phyloP scores from a whole-genome alignment of 1,284 basidiomycete species.

The Tilletia horrida region DNA sequence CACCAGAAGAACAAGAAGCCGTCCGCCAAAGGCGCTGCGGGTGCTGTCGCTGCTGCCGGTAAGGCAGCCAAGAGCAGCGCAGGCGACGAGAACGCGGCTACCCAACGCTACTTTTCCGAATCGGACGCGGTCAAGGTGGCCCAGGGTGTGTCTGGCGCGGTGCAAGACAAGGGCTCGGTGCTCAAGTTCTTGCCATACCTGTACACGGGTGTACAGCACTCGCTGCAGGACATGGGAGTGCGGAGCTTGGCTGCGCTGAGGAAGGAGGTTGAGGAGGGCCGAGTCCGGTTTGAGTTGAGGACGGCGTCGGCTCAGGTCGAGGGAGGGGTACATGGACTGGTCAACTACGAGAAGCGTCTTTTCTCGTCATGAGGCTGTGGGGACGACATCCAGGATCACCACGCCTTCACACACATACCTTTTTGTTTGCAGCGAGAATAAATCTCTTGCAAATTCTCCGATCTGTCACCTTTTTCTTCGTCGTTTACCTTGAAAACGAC shows the following conservation, averaged over 20 bases:
- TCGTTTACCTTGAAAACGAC: too few relatives aligned
- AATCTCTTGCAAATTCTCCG: not conserved
- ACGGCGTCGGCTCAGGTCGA: conserved; percentile 94
- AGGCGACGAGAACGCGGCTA: conserved; percentile 80
- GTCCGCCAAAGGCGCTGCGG: conserved; percentile 55
- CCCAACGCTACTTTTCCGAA: conserved; percentile 95
- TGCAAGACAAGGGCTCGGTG: conserved; percentile 93
- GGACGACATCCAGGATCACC: too few relatives aligned
- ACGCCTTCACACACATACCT: not conserved
- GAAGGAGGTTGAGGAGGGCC: conserved; percentile 65
- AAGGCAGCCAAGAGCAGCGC: conserved; percentile 51
- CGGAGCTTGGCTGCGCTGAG: conserved; percentile 66
- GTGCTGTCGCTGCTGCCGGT: conserved; percentile 59
- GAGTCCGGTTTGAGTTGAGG: conserved; percentile 85
- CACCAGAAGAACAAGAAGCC: conserved; percentile 46
- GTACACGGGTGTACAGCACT: conserved; percentile 88
- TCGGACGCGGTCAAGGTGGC: conserved; percentile 91
- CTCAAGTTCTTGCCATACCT: conserved; percentile 84
- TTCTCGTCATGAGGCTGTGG: conserved; percentile 58
- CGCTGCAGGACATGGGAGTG: conserved; percentile 89
- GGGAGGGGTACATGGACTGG: conserved; percentile 81
- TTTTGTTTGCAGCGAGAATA: not conserved
- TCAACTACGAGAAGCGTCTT: conserved; percentile 64
- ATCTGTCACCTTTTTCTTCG: too few relatives aligned
- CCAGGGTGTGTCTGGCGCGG: conserved; percentile 85